A percentile compares a stretch with the other conserved stretches of the same genome.
Evolutionary conservation across 179 eudicot species (phyloP).

Genomic region (Spinacia oleracea): DNA sequence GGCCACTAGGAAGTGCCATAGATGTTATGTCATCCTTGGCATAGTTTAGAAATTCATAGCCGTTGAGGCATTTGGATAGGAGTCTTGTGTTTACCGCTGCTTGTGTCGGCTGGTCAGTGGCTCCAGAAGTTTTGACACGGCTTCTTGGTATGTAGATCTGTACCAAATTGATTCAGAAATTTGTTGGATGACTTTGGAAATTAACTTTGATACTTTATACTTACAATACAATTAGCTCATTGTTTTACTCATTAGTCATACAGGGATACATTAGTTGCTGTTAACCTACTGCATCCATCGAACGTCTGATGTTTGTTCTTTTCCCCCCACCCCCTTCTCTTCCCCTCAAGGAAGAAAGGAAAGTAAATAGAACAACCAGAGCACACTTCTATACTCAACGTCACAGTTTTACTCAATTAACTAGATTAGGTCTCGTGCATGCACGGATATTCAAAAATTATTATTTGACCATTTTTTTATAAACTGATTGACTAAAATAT

Average conservation of each 20-base stretch:
- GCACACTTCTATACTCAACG: too few species aligned
- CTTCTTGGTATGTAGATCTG: slow-evolving; percentile 21
- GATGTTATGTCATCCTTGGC: slow-evolving; percentile 70
- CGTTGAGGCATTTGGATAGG: slow-evolving; percentile 8
- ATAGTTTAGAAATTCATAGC: slow-evolving; percentile 16
- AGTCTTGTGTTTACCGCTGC: slow-evolving; percentile 13
- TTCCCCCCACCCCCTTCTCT: too few species aligned
- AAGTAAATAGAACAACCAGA: too few species aligned
- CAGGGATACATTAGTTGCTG: too few species aligned
- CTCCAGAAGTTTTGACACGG: slow-evolving; percentile 33
- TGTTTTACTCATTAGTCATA: slow-evolving; percentile 19
- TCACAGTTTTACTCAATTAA: too few species aligned
- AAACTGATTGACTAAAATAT: too few species aligned
- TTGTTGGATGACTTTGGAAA: slow-evolving; percentile 29
- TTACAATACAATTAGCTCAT: slow-evolving; percentile 11
- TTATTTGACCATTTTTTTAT: too few species aligned
- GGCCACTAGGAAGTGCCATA: slow-evolving; percentile 98
- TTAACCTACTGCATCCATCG: too few species aligned
- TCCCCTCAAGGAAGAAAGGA: too few species aligned
- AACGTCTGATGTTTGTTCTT: too few species aligned
- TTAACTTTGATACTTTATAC: slow-evolving; percentile 15
- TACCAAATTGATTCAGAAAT: slow-evolving; percentile 25
- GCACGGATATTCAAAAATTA: too few species aligned
- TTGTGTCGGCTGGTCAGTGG: slow-evolving; percentile 8
- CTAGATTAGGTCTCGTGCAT: too few species aligned